phyloP scores from a whole-genome alignment of 345 rosid species.

The Geranium brycei region DNA sequence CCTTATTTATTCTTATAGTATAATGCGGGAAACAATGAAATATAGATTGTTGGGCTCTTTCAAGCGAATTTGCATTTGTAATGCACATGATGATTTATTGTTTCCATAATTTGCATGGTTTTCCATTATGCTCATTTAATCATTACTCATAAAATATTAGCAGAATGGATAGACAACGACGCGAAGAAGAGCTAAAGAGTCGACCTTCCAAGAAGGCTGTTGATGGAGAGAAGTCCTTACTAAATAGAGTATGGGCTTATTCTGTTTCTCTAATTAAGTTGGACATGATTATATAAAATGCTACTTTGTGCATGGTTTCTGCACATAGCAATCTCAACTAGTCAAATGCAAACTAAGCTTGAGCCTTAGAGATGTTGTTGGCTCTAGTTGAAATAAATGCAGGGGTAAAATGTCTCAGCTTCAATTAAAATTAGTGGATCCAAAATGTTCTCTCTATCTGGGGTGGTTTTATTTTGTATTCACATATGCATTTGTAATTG shows the following conservation, averaged over 20 bases:
- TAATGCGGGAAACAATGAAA: background rate
- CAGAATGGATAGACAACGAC: constrained; percentile 95
- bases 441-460: no score
- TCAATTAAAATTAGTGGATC: background rate
- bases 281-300: background rate
- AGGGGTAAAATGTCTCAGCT: background rate
- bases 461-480: no score
- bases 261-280: background rate
- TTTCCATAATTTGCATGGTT: background rate
- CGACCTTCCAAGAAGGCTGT: constrained; percentile 69
- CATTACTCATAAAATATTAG: constrained; percentile 2
- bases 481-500: background rate
- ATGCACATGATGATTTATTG: background rate
- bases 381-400: background rate
- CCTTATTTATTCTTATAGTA: no score
- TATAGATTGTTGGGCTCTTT: background rate
- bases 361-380: background rate
- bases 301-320: background rate
- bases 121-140: background rate
- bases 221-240: constrained; percentile 73
- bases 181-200: constrained; percentile 83
- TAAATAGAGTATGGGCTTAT: constrained; percentile 51
- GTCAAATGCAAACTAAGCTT: background rate
- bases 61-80: background rate
- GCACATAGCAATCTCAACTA: background rate